Evolutionary conservation across 2,329 filamentous ascomycete species (phyloP).

Genomic region (Xylariaceae sp.): DNA sequence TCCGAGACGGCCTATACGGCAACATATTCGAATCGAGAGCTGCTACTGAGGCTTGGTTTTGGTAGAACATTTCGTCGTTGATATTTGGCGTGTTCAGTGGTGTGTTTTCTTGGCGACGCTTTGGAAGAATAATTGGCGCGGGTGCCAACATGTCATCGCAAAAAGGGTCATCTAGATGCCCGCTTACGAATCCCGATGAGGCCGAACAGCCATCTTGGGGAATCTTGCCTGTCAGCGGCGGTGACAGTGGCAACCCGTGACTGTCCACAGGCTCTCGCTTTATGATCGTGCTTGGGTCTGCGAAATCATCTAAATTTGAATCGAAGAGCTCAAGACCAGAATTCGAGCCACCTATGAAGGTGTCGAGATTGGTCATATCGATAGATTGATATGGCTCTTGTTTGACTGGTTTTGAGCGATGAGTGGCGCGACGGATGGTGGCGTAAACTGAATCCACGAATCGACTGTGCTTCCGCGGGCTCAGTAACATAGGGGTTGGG

Average conservation of each 20-base stretch:
- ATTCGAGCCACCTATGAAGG: constrained; percentile 10
- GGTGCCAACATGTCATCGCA: constrained; percentile 18
- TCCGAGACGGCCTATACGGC: constrained; percentile 12
- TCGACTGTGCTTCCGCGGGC: constrained; percentile 25
- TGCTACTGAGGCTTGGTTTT: constrained; percentile 7
- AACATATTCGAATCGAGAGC: constrained; percentile 12
- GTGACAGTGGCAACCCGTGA: constrained; percentile 26
- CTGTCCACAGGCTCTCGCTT: constrained; percentile 21
- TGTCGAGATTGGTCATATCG: constrained; percentile 12
- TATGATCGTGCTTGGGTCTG: constrained; percentile 7
- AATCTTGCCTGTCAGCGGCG: constrained; percentile 27
- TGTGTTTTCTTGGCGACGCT: constrained; percentile 13
- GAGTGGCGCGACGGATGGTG: constrained; percentile 25
- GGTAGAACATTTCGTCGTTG: constrained; percentile 21
- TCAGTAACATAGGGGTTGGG: constrained; percentile 23
- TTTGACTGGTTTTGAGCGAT: constrained; percentile 18
- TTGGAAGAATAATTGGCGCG: constrained; percentile 9
- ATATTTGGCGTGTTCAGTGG: constrained; percentile 24
- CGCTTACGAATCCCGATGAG: constrained; percentile 25
- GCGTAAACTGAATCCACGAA: constrained; percentile 27
- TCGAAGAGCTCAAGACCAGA: constrained; percentile 8
- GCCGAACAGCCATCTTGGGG: constrained; percentile 17
- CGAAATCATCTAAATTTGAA: constrained; percentile 15
- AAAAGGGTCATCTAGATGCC: constrained; percentile 31
- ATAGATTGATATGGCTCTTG: constrained; percentile 8